phyloP scores from a whole-genome alignment of 768 basidiomycete genomes.

The Lyophyllum decastes region DNA sequence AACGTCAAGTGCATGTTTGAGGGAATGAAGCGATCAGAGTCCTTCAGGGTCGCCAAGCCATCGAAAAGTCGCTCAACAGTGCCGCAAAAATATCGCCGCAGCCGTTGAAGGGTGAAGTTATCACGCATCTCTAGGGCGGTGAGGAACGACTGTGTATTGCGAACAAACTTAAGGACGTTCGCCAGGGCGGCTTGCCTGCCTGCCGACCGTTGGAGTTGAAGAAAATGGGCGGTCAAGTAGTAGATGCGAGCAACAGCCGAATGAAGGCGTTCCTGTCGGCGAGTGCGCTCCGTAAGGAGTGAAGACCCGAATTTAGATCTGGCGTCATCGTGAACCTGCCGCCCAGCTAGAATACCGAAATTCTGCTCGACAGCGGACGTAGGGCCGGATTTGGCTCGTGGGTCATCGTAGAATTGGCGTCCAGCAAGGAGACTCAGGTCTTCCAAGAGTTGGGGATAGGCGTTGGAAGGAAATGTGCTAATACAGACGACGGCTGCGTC shows the following conservation, averaged over 20 bases:
- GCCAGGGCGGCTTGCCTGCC: constrained; percentile 73
- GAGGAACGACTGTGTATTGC: constrained; percentile 80
- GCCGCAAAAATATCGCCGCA: constrained; percentile 91
- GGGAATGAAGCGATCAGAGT: constrained; percentile 77
- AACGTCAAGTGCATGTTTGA: constrained; percentile 74
- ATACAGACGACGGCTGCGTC: constrained; percentile 88
- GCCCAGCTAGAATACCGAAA: constrained; percentile 38
- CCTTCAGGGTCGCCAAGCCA: constrained; percentile 65
- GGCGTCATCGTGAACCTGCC: constrained; percentile 68
- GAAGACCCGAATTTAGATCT: constrained; percentile 48
- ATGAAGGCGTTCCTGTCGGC: constrained; percentile 77
- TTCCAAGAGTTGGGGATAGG: constrained; percentile 81
- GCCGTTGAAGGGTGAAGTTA: constrained; percentile 72
- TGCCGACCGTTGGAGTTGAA: constrained; percentile 69
- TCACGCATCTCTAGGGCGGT: constrained; percentile 70
- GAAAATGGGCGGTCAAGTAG: constrained; percentile 75
- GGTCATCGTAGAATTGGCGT: constrained; percentile 83
- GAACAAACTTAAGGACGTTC: constrained; percentile 84
- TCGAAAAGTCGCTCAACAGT: constrained; percentile 86
- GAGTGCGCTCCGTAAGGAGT: constrained; percentile 53
- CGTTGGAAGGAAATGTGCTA: constrained; percentile 77
- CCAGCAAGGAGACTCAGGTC: constrained; percentile 80
- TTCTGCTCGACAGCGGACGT: constrained; percentile 37
- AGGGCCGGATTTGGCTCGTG: constrained; percentile 44
- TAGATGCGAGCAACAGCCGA: constrained; percentile 90